phyloP scores from a whole-genome alignment of 169 alveolate species.

The Cryptosporidium bovis region DNA sequence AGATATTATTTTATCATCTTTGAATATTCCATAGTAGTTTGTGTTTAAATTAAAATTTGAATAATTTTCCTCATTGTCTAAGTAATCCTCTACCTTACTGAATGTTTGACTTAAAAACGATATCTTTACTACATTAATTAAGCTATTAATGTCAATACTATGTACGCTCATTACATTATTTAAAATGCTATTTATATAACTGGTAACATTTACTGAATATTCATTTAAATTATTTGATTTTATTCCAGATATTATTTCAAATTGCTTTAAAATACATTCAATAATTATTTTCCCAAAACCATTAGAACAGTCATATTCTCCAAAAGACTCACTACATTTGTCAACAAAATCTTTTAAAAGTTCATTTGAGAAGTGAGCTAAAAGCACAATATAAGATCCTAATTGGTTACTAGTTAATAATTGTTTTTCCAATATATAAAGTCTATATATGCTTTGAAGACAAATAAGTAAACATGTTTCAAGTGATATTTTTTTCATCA shows the following conservation, averaged over 20 bases:
- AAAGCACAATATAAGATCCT: constrained; percentile 3
- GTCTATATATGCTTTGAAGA: constrained; percentile 9
- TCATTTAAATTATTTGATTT: neutral
- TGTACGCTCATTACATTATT: neutral
- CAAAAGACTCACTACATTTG: neutral
- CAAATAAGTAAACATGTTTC: constrained; percentile 41
- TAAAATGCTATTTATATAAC: neutral
- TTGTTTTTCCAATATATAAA: constrained; percentile 12
- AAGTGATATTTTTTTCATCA: constrained; percentile 25
- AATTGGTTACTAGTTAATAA: constrained; percentile 1
- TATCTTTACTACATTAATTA: constrained; percentile 15
- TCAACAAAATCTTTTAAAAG: neutral
- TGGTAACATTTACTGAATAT: neutral
- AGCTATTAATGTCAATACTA: constrained; percentile 5
- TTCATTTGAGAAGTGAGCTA: constrained; percentile 25
- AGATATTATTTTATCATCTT: neutral
- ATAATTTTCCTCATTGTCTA: neutral
- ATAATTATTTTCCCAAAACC: neutral
- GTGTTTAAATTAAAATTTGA: neutral
- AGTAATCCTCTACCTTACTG: constrained; percentile 2
- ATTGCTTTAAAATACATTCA: constrained; percentile 1
- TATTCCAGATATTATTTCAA: neutral
- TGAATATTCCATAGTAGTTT: constrained; percentile 1
- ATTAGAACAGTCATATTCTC: too few relatives aligned
- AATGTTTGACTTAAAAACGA: constrained; percentile 5